Evolutionary conservation across 441 rosid genomes (phyloP), one percentile per base, ranked within the genome.

Genomic region (Eutrema salsugineum): DNA sequence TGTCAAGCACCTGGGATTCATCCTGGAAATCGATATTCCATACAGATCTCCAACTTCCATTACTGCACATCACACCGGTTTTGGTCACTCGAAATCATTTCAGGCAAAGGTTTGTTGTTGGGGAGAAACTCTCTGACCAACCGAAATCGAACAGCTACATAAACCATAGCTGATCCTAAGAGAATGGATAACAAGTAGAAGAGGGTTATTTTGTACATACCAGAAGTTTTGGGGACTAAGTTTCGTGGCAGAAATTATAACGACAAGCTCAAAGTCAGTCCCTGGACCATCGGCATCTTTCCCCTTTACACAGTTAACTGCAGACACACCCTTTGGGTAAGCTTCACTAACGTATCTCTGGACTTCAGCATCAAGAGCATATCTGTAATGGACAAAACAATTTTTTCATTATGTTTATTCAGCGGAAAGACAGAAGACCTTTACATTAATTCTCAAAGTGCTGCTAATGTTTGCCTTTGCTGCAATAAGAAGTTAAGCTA

Each of bases 191-290:
- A 72, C 27, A 58, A 22, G 36, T 50, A 60, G 33, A 67, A 51
- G 48, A 33, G 60, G 19, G 10, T 20, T 42, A 47, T 57, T 54
- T 12, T 73, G 62, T 57, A 85, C 90, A 11, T 27, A 95, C 98
- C 97, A 95, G 82, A 95, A 95, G 79, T 95, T 95, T 78, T 91
- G 91, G 39, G 99, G 99, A 83, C 97, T 95, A 39, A 82, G 84
- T 83, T 80, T 88, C 72, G 79, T 81, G 39, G 98, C 97, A 78
- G 92, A 85, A 83, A 95, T 91, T 80, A 91, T 88, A 69, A 88
- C 88, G 43, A 81, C 95, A 69, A 95, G 83, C 85, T 88, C 99
- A 81, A 95, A 95, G 83, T 89, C 78, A 59, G 87, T 79, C 78
- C 94, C 98, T 5, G 94, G 90, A 47, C 85, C 98, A 71, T 91